These are phyloP conservation scores for Yarrowia bubula DNA, from an alignment of 805 yeast species.

Conservation along the genomic window DNA sequence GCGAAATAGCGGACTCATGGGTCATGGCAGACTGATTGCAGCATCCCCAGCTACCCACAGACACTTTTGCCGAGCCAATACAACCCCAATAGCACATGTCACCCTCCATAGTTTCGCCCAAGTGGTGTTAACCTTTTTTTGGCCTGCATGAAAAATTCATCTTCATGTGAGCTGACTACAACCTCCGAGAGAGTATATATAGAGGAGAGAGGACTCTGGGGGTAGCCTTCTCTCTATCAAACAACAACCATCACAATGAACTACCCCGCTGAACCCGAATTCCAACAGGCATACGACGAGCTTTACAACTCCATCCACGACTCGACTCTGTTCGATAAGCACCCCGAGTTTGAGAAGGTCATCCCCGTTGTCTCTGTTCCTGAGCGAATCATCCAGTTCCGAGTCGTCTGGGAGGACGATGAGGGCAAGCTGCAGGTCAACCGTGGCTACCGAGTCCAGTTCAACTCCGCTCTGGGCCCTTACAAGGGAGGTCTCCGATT, in stretches of 20 bases:
- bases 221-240: neutral
- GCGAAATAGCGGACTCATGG: neutral
- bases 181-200: conserved; percentile 20
- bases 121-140: neutral
- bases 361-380: conserved; percentile 90
- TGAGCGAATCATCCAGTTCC: conserved; percentile 93
- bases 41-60: neutral
- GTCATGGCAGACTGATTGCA: neutral
- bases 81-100: neutral
- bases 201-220: conserved; percentile 1
- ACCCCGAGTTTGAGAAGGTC: conserved; percentile 86
- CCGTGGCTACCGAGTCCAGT: conserved; percentile 97
- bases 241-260: conserved; percentile 48
- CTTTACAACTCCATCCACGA: conserved; percentile 82
- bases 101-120: neutral
- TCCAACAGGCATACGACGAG: conserved; percentile 97
- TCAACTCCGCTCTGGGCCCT: conserved; percentile 97
- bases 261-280: conserved; percentile 94
- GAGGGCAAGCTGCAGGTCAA: conserved; percentile 86
- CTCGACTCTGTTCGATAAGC: conserved; percentile 82
- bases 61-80: neutral
- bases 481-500: conserved; percentile 98
- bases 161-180: conserved; percentile 23
- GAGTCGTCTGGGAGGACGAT: conserved; percentile 98
- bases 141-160: conserved; percentile 23